Conservation (phyloP, 805 yeast genomes). For the Saturnispora dispora region DNA sequence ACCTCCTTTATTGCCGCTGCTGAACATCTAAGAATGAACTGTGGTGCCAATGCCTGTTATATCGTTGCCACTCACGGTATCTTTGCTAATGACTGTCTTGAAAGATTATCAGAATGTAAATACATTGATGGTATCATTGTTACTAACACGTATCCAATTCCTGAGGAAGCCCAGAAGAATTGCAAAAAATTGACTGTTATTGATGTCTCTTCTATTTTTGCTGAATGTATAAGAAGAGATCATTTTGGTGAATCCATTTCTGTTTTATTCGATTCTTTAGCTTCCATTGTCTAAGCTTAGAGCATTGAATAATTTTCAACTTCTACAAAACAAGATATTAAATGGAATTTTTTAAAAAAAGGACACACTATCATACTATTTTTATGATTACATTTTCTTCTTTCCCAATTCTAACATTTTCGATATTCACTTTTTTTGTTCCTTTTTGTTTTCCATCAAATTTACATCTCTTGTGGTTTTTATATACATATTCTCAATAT, state of each 20-base stretch:
- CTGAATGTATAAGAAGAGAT: conserved; percentile 97
- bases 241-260: conserved; percentile 97
- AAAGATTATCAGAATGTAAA: conserved; percentile 63
- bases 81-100: conserved; percentile 80
- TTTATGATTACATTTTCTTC: not conserved
- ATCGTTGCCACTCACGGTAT: conserved; percentile 95
- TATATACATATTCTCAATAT: not conserved
- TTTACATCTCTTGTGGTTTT: not conserved
- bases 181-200: conserved; percentile 72
- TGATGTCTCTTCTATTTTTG: conserved; percentile 91
- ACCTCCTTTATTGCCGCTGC: conserved; percentile 94
- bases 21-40: conserved; percentile 88
- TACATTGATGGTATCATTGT: conserved; percentile 89
- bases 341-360: not conserved
- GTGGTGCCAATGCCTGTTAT: conserved; percentile 90
- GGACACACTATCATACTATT: not conserved
- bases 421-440: not conserved
- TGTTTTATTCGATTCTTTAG: conserved; percentile 81
- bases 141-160: conserved; percentile 91
- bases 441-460: not conserved
- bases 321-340: not conserved
- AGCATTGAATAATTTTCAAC: not conserved
- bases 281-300: conserved; percentile 32
- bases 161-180: conserved; percentile 46
- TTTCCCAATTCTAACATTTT: not conserved